phyloP scores from a whole-genome alignment of 768 basidiomycete genomes.

The Boletus rex-veris region DNA sequence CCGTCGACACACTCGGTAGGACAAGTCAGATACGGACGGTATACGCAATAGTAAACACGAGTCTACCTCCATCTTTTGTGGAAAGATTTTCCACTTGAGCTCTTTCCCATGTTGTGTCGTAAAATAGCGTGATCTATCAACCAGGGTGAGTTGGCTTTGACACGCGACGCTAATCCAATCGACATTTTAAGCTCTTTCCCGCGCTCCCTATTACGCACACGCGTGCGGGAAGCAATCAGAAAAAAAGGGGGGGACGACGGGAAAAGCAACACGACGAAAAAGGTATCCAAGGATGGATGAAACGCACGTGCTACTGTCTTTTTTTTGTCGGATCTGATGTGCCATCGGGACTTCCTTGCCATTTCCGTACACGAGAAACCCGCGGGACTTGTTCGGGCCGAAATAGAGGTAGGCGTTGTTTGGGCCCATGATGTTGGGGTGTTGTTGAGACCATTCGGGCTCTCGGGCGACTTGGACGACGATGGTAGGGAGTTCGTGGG shows the following conservation, averaged over 20 bases:
- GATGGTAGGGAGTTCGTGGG: constrained; percentile 53
- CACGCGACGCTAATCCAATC: background rate
- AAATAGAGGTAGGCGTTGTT: constrained; percentile 72
- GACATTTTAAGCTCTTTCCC: too few relatives aligned
- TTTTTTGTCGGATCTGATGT: constrained; percentile 53
- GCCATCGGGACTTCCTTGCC: constrained; percentile 56
- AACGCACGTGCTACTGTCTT: constrained; percentile 59
- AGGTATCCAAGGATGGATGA: constrained; percentile 5
- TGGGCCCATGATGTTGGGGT: constrained; percentile 77
- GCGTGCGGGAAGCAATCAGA: too few relatives aligned
- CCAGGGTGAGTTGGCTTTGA: background rate
- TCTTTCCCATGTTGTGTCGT: constrained; percentile 63
- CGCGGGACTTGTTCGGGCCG: constrained; percentile 58
- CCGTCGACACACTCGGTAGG: constrained; percentile 59
- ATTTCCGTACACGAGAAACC: constrained; percentile 69
- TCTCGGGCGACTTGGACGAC: constrained; percentile 66
- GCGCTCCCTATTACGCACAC: too few relatives aligned
- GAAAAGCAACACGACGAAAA: too few relatives aligned
- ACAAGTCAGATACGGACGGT: background rate
- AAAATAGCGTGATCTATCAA: constrained; percentile 68
- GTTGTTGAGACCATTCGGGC: constrained; percentile 60
- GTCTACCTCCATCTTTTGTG: constrained; percentile 64
- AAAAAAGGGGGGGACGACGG: too few relatives aligned
- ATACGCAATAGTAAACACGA: background rate
- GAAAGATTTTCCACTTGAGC: constrained; percentile 70